Conservation (phyloP, 176 grass and related monocot species). For the Triticum urartu region DNA sequence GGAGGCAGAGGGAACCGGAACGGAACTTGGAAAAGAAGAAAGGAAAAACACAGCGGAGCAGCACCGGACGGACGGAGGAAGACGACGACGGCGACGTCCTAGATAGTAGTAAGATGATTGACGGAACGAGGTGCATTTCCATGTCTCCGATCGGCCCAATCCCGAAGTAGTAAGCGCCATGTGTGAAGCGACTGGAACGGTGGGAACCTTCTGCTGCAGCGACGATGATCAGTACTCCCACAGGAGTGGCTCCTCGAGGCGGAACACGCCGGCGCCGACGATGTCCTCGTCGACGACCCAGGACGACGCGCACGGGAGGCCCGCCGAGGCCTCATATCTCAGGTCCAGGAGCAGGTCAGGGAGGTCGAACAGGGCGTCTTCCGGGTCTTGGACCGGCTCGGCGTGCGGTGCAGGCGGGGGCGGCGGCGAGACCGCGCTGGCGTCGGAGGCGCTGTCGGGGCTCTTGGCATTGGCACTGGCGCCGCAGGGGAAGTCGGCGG, state of each 20-base stretch:
- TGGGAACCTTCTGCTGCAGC: background rate
- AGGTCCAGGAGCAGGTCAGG: slow-evolving; percentile 89
- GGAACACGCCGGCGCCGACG: slow-evolving; percentile 41
- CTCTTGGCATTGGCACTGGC: slow-evolving; percentile 39
- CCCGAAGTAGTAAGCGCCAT: background rate
- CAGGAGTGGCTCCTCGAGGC: slow-evolving; percentile 70
- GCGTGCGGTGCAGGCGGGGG: background rate
- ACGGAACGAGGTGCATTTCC: slow-evolving; percentile 22
- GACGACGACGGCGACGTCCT: background rate
- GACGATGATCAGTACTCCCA: slow-evolving; percentile 67
- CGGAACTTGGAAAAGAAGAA: background rate
- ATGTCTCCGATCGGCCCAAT: slow-evolving; percentile 17
- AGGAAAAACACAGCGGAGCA: background rate
- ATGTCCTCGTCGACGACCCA: slow-evolving; percentile 53
- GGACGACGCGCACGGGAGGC: slow-evolving; percentile 26
- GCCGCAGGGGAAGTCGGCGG: slow-evolving; percentile 14
- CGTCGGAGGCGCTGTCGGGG: slow-evolving; percentile 10
- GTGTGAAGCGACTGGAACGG: background rate
- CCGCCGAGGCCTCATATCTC: slow-evolving; percentile 50
- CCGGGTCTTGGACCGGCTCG: background rate
- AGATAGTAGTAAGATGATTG: background rate
- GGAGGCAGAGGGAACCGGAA: background rate
- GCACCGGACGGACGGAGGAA: background rate
- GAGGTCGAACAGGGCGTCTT: slow-evolving; percentile 79
- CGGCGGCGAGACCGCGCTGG: background rate